Base-by-base conservation (phyloP, 306 rosid genomes). In the Gynostemma pentaphyllum region DNA sequence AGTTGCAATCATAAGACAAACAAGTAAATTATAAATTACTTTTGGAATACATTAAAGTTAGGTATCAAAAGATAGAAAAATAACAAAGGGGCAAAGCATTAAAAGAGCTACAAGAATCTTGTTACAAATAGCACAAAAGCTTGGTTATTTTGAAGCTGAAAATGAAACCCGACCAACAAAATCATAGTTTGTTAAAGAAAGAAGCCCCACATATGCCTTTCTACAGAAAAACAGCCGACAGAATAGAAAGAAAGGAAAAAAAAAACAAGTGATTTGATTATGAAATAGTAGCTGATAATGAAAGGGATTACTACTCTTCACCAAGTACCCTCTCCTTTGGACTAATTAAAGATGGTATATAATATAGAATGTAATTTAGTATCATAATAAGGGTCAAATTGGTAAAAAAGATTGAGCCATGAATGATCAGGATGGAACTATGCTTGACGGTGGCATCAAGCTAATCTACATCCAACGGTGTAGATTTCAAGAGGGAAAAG, bases 61-160 rank as follows among this genome's bases (percentile, higher is more conserved):
- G 72, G 75, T 56, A 66, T 28, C 45, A 5, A 34, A 66, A 67
- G 78, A 54, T 66, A 36, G 62, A 19, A 12, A 69, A 72, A 75
- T 39, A 59, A 41, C 47, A 19, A 59, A 66, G 23, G 57, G 76
- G 66, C 21, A 70, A 44, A 64, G 72, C 80, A 72, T 82, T n/a
- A n/a, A 78, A 74, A 86, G 52, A 69, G 83, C 79, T 73, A 80
- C 61, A 71, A 86, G 95, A 84, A 87, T 84, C 79, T 85, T 73
- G 32, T 61, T 69, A 34, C 69, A 65, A n/a, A 79, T 82, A 81
- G 19, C 48, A 79, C 81, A 80, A 37, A 63, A 71, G 72, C 15
- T 11, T 11, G 75, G 74, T 73, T 68, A 11, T 37, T 67, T 78
- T n/a, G n/a, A 77, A 57, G 53, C 70, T 53, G 66, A 80, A 80